Base-by-base conservation (phyloP, 164 flowering plant species). In the Vitis labrusca region DNA sequence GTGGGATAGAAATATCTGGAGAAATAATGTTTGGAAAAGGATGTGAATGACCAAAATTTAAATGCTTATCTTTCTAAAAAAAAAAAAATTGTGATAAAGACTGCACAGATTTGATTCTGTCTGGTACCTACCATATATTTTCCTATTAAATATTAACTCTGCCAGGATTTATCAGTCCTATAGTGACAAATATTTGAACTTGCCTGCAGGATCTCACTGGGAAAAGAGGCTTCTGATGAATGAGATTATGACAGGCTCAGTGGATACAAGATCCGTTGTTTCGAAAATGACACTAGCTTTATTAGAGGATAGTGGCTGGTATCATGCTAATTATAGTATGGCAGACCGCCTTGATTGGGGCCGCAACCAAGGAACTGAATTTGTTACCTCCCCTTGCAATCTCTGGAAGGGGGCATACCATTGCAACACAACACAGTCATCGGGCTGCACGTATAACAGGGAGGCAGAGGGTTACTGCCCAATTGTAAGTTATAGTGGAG, bases 401-500 rank as follows among this genome's bases (percentile, higher is more conserved):
- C 89, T 73, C 12, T 96, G 99, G 99, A 93, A 96, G 82, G 99
- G 95, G 16, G 93, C 99, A 66, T 96, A 96, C 67, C 92, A 85
- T 76, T 96, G 99, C 85, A 96, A 96, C 80, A 87, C 93, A n/a
- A 96, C 98, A 50, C 97, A 90, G 77, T 80, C 82, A 64, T 96
- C 99, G 8, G 99, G 99, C 30, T 96, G 99, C 82, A 96, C 98
- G 50, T 93, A 93, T 76, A 93, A 96, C 72, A 83, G 99, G 76
- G 98, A 96, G 81, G 98, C 99, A 23, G 99, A 96, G 78, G 99
- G 99, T 61, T 96, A 96, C 79, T 96, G 99, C 77, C 99, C 99
- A 60, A 93, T 96, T 79, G 84, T 93, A 69, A 91, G 85, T 76
- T 95, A 95, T 72, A 83, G 87, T 74, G 89, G 89, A 11, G 99